Percentiles rank a stretch among this genome's conserved stretches.
phyloP scores from a whole-genome alignment of 768 basidiomycete genomes.

The Mycena galericulata region DNA sequence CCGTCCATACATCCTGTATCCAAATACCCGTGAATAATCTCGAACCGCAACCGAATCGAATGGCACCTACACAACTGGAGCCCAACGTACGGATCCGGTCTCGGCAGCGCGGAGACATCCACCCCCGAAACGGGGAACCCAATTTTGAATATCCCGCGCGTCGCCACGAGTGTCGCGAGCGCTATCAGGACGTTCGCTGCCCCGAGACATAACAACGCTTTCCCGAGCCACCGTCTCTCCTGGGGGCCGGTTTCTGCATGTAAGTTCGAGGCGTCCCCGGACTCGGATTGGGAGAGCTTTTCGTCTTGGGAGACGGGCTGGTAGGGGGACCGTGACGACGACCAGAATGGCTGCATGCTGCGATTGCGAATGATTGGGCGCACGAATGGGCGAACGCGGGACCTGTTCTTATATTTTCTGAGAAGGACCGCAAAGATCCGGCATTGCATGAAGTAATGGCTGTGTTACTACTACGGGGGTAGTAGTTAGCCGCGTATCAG shows the following conservation, averaged over 20 bases:
- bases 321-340: slow-evolving; percentile 5
- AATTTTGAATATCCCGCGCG: background rate
- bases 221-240: background rate
- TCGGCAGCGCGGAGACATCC: slow-evolving; percentile 17
- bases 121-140: slow-evolving; percentile 3
- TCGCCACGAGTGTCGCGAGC: background rate
- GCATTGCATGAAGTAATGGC: background rate
- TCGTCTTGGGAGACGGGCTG: slow-evolving; percentile 18
- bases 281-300: slow-evolving; percentile 2
- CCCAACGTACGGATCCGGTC: slow-evolving; percentile 29
- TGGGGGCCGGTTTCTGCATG: background rate
- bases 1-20: no score
- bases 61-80: slow-evolving; percentile 7
- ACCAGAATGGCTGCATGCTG: slow-evolving; percentile 9
- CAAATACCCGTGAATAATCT: no score
- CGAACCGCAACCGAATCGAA: no score
- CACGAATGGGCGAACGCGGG: background rate
- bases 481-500: no score
- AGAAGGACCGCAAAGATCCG: slow-evolving; percentile 1
- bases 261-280: background rate
- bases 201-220: background rate
- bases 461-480: background rate
- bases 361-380: no score
- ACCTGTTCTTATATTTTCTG: background rate
- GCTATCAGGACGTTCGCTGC: slow-evolving; percentile 14